These are phyloP conservation scores for Papilionanthe hybrid DNA, from an alignment of 116 monocot genomes.

Conservation along the genomic window DNA sequence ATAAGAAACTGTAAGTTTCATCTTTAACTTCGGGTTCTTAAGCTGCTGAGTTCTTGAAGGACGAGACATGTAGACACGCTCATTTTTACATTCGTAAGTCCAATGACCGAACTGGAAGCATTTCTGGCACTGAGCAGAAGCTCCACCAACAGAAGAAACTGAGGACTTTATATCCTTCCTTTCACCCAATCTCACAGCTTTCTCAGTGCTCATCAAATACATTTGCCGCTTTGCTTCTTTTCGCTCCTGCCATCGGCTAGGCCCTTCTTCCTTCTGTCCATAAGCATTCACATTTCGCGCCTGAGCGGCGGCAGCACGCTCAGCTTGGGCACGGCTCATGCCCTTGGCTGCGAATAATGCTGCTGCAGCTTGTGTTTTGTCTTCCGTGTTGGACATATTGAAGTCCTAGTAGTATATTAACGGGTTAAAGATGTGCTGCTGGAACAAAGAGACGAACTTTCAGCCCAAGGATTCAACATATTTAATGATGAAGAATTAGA, in stretches of 20 bases:
- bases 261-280: constrained; percentile 98
- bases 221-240: constrained; percentile 94
- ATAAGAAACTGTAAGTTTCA: constrained; percentile 43
- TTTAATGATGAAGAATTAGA: not conserved
- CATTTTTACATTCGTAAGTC: constrained; percentile 98
- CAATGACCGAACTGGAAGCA: constrained; percentile 88
- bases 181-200: constrained; percentile 79
- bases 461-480: not conserved
- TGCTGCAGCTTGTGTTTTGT: constrained; percentile 68
- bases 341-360: constrained; percentile 82
- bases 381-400: constrained; percentile 81
- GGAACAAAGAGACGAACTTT: not conserved
- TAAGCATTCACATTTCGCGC: constrained; percentile 96
- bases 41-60: constrained; percentile 85
- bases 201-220: constrained; percentile 99
- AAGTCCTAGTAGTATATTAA: not conserved
- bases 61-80: constrained; percentile 78
- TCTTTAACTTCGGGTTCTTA: constrained; percentile 76
- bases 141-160: constrained; percentile 21
- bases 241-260: constrained; percentile 93
- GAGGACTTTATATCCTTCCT: constrained; percentile 71
- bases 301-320: constrained; percentile 83
- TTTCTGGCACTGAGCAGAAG: constrained; percentile 75
- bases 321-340: constrained; percentile 88
- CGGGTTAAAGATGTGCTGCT: not conserved